These are phyloP conservation scores for Pulveroboletus sp. DNA, from an alignment of 768 basidiomycete species.

Conservation along the genomic window DNA sequence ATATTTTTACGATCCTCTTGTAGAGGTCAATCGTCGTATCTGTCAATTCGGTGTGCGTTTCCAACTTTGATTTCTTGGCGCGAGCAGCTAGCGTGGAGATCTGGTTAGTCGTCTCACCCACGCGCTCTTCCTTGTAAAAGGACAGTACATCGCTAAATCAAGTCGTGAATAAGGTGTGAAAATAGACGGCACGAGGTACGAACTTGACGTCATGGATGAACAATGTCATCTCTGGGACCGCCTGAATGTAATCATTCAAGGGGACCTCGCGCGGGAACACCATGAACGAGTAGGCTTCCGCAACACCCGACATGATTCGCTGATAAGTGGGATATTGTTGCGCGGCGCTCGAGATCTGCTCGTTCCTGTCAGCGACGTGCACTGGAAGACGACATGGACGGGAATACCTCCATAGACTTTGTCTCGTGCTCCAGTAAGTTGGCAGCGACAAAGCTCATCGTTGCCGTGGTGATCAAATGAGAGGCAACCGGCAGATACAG, in stretches of 20 bases:
- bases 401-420: slow-evolving; percentile 23
- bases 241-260: slow-evolving; percentile 33
- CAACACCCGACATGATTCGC: slow-evolving; percentile 30
- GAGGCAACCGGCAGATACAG: slow-evolving; percentile 28
- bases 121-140: slow-evolving; percentile 40
- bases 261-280: slow-evolving; percentile 33
- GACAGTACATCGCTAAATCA: slow-evolving; percentile 35
- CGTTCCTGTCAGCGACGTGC: neutral
- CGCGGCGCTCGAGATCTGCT: slow-evolving; percentile 21
- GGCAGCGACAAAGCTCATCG: slow-evolving; percentile 33
- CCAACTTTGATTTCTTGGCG: slow-evolving; percentile 23
- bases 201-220: slow-evolving; percentile 37
- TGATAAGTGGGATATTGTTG: slow-evolving; percentile 25
- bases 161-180: neutral
- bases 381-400: neutral
- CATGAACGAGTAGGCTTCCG: slow-evolving; percentile 34
- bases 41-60: slow-evolving; percentile 21
- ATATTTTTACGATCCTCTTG: slow-evolving; percentile 21
- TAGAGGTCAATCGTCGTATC: slow-evolving; percentile 25
- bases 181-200: slow-evolving; percentile 4
- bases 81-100: slow-evolving; percentile 31
- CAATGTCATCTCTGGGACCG: slow-evolving; percentile 34
- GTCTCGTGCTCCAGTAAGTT: slow-evolving; percentile 32
- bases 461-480: slow-evolving; percentile 34
- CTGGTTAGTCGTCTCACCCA: slow-evolving; percentile 32